phyloP scores from a whole-genome alignment of 495 filamentous ascomycete genomes.

The Penicillium herquei region DNA sequence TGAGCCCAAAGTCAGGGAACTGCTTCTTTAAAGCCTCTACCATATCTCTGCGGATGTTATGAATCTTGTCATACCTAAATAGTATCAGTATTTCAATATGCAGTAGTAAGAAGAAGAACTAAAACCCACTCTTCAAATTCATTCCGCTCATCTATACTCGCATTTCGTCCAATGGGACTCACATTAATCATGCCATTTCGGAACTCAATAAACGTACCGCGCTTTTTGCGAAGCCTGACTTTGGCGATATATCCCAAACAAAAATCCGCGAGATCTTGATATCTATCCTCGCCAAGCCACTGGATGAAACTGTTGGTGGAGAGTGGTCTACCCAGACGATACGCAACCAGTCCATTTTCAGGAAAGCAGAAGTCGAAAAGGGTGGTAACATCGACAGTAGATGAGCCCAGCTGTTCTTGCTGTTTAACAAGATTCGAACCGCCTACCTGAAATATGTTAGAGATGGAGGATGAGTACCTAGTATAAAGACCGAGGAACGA shows the following conservation, averaged over 20 bases:
- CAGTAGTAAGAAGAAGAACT: background rate
- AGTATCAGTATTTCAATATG: conserved; percentile 12
- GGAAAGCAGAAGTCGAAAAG: conserved; percentile 97
- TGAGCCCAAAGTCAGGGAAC: conserved; percentile 81
- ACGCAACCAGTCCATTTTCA: conserved; percentile 94
- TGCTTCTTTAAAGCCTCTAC: conserved; percentile 72
- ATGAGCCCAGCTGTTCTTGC: conserved; percentile 85
- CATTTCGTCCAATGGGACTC: conserved; percentile 88
- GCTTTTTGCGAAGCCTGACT: conserved; percentile 78
- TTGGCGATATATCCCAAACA: conserved; percentile 87
- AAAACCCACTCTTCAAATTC: conserved; percentile 62
- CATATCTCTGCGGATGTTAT: conserved; percentile 70
- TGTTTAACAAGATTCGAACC: conserved; percentile 88
- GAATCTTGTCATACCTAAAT: conserved; percentile 64
- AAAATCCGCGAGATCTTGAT: conserved; percentile 85
- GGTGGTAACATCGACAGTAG: conserved; percentile 60
- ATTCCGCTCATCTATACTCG: conserved; percentile 71
- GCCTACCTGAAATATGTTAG: conserved; percentile 51
- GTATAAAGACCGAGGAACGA: conserved; percentile 13
- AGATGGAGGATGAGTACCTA: background rate
- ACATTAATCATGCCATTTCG: conserved; percentile 96
- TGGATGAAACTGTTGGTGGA: conserved; percentile 79
- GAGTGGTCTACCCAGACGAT: conserved; percentile 70
- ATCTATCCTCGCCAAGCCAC: conserved; percentile 86
- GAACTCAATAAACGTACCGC: conserved; percentile 97